phyloP scores from a whole-genome alignment of 495 filamentous ascomycete species.

The Aspergillus cavernicola region DNA sequence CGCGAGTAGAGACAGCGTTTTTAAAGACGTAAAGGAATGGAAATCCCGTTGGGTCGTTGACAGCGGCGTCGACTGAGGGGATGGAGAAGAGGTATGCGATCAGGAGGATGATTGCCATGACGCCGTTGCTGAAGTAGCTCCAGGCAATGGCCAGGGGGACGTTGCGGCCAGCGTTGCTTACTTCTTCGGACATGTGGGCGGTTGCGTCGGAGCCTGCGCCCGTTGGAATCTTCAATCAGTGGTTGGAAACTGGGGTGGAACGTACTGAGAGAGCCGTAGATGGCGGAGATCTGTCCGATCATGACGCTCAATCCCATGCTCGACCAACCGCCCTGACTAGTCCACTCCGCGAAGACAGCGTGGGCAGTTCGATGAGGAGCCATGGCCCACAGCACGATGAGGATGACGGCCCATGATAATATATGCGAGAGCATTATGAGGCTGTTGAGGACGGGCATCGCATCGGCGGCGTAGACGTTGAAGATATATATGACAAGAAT shows the following conservation, averaged over 20 bases:
- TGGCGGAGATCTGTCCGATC: conserved; percentile 19
- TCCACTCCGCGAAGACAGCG: conserved; percentile 34
- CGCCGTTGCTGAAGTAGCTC: conserved; percentile 32
- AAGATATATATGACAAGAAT: conserved; percentile 28
- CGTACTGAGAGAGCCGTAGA: conserved; percentile 29
- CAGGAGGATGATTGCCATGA: conserved; percentile 33
- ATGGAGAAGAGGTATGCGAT: conserved; percentile 36
- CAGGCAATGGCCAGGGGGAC: conserved; percentile 30
- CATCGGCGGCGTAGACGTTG: conserved; percentile 36
- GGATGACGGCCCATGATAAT: conserved; percentile 40
- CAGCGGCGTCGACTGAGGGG: conserved; percentile 29
- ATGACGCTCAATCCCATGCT: conserved; percentile 34
- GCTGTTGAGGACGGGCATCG: conserved; percentile 45
- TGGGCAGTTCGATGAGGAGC: conserved; percentile 33
- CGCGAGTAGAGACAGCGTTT: conserved; percentile 21
- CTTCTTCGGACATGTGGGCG: conserved; percentile 41
- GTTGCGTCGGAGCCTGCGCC: conserved; percentile 34
- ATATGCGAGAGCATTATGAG: conserved; percentile 46
- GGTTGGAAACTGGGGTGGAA: neutral
- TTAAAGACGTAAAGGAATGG: conserved; percentile 32
- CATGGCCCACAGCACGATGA: conserved; percentile 36
- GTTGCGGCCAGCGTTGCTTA: conserved; percentile 33
- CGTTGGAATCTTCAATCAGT: no score
- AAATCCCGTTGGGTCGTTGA: conserved; percentile 26
- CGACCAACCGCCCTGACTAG: conserved; percentile 40